Conservation (phyloP, 1,284 basidiomycete species). For the Hortiboletus rubellus region DNA sequence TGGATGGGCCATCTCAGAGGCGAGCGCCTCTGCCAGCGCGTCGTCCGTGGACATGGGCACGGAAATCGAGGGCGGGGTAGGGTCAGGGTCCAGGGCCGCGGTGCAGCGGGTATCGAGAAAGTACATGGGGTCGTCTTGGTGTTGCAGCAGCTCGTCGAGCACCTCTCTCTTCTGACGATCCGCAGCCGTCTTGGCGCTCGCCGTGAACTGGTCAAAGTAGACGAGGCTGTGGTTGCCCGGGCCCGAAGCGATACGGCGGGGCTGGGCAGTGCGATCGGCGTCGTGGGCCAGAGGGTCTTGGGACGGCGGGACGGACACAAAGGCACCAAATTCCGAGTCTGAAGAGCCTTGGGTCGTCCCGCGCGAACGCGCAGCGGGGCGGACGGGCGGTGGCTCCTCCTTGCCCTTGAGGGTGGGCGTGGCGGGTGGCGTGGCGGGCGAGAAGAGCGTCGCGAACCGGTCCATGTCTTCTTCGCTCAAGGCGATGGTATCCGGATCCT, state of each 20-base stretch:
- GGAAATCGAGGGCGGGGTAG: background rate
- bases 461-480: constrained; percentile 38
- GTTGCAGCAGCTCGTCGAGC: constrained; percentile 60
- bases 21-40: constrained; percentile 23
- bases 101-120: constrained; percentile 37
- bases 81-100: no score
- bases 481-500: no score
- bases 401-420: constrained; percentile 32
- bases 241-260: background rate
- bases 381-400: background rate
- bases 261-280: background rate
- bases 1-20: constrained; percentile 18
- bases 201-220: constrained; percentile 61
- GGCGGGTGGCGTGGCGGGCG: constrained; percentile 44
- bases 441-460: constrained; percentile 46
- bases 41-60: constrained; percentile 12
- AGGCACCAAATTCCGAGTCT: constrained; percentile 65
- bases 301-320: constrained; percentile 59
- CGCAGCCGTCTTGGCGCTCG: constrained; percentile 53
- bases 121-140: constrained; percentile 68
- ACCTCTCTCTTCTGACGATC: constrained; percentile 52
- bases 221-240: constrained; percentile 35
- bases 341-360: constrained; percentile 28
- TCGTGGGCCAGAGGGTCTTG: constrained; percentile 55
- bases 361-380: constrained; percentile 12